These are phyloP conservation scores for Santalum album DNA, from an alignment of 164 flowering plant species.

Conservation along the genomic window DNA sequence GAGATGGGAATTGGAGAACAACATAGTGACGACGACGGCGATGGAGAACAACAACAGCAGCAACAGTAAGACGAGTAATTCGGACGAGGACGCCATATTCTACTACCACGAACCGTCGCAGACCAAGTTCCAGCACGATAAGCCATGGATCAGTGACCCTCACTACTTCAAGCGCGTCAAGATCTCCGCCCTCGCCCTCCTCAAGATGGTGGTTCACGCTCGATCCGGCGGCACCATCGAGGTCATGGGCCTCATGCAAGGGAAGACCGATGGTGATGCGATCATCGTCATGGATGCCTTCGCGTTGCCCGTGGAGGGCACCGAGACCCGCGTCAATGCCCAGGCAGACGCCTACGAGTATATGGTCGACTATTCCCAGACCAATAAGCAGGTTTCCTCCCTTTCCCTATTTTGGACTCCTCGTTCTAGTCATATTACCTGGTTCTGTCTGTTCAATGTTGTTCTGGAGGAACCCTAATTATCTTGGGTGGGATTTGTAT, in stretches of 20 bases:
- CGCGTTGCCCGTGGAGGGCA: slow-evolving; percentile 96
- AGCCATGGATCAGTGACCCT: slow-evolving; percentile 86
- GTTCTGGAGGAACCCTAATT: neutral
- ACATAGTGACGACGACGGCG: slow-evolving; percentile 39
- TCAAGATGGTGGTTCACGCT: slow-evolving; percentile 99
- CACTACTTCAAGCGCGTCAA: slow-evolving; percentile 93
- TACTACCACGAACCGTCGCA: slow-evolving; percentile 76
- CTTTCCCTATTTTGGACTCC: neutral
- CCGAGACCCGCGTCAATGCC: slow-evolving; percentile 98
- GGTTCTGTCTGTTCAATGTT: too few relatives aligned
- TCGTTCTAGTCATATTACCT: too few relatives aligned
- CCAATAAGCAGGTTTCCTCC: slow-evolving; percentile 65
- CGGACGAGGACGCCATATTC: slow-evolving; percentile 71
- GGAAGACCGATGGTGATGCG: slow-evolving; percentile 86
- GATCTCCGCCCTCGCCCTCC: slow-evolving; percentile 87
- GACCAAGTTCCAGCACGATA: slow-evolving; percentile 68
- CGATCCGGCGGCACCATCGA: slow-evolving; percentile 98
- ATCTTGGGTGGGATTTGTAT: too few relatives aligned
- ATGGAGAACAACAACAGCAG: slow-evolving; percentile 16
- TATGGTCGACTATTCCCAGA: slow-evolving; percentile 95
- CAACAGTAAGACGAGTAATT: slow-evolving; percentile 11
- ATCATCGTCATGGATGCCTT: slow-evolving; percentile 98
- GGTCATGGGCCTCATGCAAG: slow-evolving; percentile 99
- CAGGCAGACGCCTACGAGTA: slow-evolving; percentile 99
- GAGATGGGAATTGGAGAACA: slow-evolving; percentile 96